These are phyloP conservation scores for Mucor saturninus DNA, from an alignment of 371 early-diverging fungal genomes.

Conservation along the genomic window DNA sequence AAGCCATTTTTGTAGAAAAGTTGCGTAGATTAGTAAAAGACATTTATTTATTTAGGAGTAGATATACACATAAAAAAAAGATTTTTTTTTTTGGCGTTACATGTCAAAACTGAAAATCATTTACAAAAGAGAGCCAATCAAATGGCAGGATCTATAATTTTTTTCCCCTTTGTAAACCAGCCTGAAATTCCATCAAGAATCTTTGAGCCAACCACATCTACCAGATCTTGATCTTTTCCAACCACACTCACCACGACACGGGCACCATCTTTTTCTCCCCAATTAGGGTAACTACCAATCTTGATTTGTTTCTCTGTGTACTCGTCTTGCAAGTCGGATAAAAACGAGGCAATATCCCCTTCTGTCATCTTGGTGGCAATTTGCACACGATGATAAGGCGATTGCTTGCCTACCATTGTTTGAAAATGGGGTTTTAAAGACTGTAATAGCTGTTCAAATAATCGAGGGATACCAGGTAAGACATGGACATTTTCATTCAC, in stretches of 20 bases:
- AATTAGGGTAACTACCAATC: constrained; percentile 75
- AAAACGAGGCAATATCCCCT: constrained; percentile 58
- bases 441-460: constrained; percentile 61
- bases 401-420: constrained; percentile 18
- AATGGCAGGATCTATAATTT: neutral
- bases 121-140: constrained; percentile 5
- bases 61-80: neutral
- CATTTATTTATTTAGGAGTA: neutral
- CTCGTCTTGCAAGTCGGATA: constrained; percentile 52
- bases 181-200: constrained; percentile 24
- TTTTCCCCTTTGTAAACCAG: constrained; percentile 23
- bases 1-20: constrained; percentile 19
- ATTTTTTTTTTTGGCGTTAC: constrained; percentile 3
- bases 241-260: constrained; percentile 59
- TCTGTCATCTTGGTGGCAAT: constrained; percentile 62
- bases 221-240: constrained; percentile 45
- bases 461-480: constrained; percentile 73
- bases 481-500: constrained; percentile 71
- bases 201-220: constrained; percentile 29
- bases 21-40: constrained; percentile 1
- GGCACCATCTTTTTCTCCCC: constrained; percentile 44
- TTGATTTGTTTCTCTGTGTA: constrained; percentile 50
- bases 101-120: neutral
- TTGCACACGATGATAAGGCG: constrained; percentile 52
- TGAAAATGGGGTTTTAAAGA: constrained; percentile 40